These are phyloP conservation scores for Leersia perrieri DNA, from an alignment of 176 grass and related monocot species.

Conservation along the genomic window DNA sequence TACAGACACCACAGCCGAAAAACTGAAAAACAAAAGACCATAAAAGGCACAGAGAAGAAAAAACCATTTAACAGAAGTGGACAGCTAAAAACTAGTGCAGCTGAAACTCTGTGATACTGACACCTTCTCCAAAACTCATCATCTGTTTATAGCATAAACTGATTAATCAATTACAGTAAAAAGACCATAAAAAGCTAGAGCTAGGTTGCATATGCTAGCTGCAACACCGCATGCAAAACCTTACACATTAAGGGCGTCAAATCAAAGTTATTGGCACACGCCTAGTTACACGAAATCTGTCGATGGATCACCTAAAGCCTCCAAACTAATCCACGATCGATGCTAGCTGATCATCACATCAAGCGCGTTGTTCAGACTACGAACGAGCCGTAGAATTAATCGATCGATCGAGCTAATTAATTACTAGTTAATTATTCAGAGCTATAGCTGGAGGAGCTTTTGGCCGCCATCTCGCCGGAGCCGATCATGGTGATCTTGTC, in stretches of 20 bases:
- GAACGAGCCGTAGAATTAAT: no score
- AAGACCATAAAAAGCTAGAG: neutral
- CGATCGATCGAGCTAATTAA: neutral
- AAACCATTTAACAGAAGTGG: no score
- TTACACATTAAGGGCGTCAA: neutral
- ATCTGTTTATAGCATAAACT: neutral
- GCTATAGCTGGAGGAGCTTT: conserved; percentile 40
- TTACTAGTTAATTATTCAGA: neutral
- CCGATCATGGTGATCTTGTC: conserved; percentile 37
- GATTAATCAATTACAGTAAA: neutral
- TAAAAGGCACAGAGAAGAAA: no score
- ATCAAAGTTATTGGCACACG: neutral
- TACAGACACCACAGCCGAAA: no score
- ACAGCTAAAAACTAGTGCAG: no score
- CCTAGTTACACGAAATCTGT: neutral
- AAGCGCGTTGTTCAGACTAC: neutral
- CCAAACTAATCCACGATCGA: neutral
- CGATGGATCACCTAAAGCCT: neutral
- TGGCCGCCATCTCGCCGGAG: conserved; percentile 25
- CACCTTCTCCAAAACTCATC: neutral
- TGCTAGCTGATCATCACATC: no score
- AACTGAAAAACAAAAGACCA: no score
- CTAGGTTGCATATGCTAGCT: neutral
- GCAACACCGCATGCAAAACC: neutral
- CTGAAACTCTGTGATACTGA: no score